Evolutionary conservation across 345 rosid species (phyloP).

Genomic region (Populus nigra): DNA sequence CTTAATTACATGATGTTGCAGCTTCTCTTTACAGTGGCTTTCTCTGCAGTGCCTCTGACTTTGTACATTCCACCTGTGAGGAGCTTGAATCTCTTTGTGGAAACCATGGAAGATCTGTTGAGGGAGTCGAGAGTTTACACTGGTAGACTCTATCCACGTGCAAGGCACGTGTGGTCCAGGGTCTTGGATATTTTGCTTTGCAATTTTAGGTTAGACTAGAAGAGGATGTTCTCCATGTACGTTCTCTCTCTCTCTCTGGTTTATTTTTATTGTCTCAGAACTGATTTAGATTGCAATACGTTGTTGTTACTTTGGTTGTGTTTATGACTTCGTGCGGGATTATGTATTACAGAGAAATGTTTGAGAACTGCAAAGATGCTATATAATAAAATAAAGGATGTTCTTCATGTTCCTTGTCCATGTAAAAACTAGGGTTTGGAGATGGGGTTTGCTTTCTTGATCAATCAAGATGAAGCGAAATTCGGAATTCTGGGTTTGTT

Average conservation of each 20-base stretch:
- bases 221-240: neutral
- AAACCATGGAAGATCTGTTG: slow-evolving; percentile 60
- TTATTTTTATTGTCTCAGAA: neutral
- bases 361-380: neutral
- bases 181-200: slow-evolving; percentile 63
- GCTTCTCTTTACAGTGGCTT: slow-evolving; percentile 76
- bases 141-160: slow-evolving; percentile 57
- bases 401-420: neutral
- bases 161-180: slow-evolving; percentile 66
- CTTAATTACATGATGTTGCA: slow-evolving; percentile 43
- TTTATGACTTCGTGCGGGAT: neutral
- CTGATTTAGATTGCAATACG: neutral
- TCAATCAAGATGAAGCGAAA: neutral
- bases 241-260: neutral
- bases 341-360: neutral
- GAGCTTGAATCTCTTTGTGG: slow-evolving; percentile 70
- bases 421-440: neutral
- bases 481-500: neutral
- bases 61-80: slow-evolving; percentile 81
- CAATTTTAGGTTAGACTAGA: slow-evolving; percentile 34
- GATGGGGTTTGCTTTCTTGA: neutral
- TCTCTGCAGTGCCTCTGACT: slow-evolving; percentile 85
- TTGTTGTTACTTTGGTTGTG: no score
- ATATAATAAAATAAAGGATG: neutral
- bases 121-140: slow-evolving; percentile 59